Base-by-base conservation (phyloP, 371 early-diverging fungal species). In the Mucor piriformis region DNA sequence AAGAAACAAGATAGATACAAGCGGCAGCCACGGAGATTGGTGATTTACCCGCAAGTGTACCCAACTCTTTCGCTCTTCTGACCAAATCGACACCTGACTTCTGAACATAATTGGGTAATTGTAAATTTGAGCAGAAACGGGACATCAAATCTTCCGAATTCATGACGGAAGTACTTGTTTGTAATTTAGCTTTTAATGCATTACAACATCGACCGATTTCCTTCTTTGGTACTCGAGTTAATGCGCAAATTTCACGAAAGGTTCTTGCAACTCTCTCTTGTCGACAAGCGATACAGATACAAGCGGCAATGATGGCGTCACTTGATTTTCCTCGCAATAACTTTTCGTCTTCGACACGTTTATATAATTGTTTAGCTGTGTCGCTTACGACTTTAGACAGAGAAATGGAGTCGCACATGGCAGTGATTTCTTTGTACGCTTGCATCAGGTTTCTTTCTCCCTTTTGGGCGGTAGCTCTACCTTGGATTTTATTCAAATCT, bases 271-370 rank as follows among this genome's bases (percentile, higher is more conserved):
- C 96, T 15, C 83, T 79, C 59, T 95, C 92, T 64, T 94, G 88
- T 32, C 95, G 84, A 76, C 98, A 98, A 6, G 98, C 99, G 57
- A 98, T 89, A 64, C 93, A 95, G 59, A 99, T 93, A 73, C 97
- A 97, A 0, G 97, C 96, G 3, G 97, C 99, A 64, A 95, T 92
- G 51, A 98, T 86, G 12, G 91, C 92, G 47, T 97, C 94, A 37
- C 82, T 85, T 33, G 87, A 87, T 76, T 97, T 98, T 33, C 97
- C 95, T 53, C 89, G 84, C 25, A 95, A 69, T 24, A 95, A 61
- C 64, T 95, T 95, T 43, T 93, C 93, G 54, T 95, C 93, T 61
- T 89, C 88, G 6, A 86, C 88, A 25, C 86, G 82, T 72, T 96
- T 97, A 77, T 93, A 99, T 25, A 96, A 73, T 67, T 94, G 93